These are phyloP conservation scores for Lomentospora prolificans DNA, from an alignment of 2,329 filamentous ascomycete genomes.

Conservation along the genomic window DNA sequence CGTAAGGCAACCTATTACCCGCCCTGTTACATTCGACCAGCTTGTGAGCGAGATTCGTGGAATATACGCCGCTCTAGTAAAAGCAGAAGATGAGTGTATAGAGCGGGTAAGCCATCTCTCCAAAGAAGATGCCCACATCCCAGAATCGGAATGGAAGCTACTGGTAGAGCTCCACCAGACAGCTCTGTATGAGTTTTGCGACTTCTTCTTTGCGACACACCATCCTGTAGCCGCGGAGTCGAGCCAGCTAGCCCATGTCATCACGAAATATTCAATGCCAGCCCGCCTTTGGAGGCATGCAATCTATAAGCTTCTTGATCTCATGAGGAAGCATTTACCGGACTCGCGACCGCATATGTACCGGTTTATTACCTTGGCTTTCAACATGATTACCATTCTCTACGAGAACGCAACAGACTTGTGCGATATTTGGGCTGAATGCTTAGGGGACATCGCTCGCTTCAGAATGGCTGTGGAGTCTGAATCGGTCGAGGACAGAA, in stretches of 20 bases:
- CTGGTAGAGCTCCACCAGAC: constrained; percentile 75
- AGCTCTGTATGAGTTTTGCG: constrained; percentile 70
- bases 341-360: constrained; percentile 80
- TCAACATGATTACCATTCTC: constrained; percentile 79
- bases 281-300: constrained; percentile 90
- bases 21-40: constrained; percentile 61
- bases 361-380: constrained; percentile 82
- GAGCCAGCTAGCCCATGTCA: constrained; percentile 54
- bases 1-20: background rate
- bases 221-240: constrained; percentile 61
- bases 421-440: constrained; percentile 87
- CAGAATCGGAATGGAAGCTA: constrained; percentile 69
- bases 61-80: constrained; percentile 72
- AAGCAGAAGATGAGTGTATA: constrained; percentile 81
- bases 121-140: constrained; percentile 33
- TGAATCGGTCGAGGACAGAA: constrained; percentile 61
- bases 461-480: constrained; percentile 89
- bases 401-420: constrained; percentile 79
- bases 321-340: constrained; percentile 65
- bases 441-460: constrained; percentile 72
- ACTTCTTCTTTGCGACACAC: constrained; percentile 79
- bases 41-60: constrained; percentile 71
- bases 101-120: constrained; percentile 28
- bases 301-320: constrained; percentile 75
- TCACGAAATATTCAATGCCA: constrained; percentile 81